Evolutionary conservation across 352 stramenopile species (phyloP).

Genomic region (Phytophthora hybrid): DNA sequence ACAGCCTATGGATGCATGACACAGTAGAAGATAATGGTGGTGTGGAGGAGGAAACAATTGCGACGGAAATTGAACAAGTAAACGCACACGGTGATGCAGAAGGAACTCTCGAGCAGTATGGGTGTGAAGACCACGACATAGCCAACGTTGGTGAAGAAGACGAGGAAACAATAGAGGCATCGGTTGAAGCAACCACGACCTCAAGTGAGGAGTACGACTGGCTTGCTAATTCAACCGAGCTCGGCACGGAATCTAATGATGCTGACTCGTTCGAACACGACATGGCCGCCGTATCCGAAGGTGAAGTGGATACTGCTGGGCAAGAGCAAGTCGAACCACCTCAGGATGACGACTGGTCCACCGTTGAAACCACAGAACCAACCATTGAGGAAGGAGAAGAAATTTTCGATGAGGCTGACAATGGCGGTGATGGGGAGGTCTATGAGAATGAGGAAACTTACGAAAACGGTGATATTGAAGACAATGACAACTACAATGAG

Average conservation of each 20-base stretch:
- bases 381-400: slow-evolving; percentile 21
- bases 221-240: slow-evolving; percentile 24
- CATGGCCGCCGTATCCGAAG: slow-evolving; percentile 28
- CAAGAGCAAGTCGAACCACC: slow-evolving; percentile 3
- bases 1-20: background rate
- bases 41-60: background rate
- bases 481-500: slow-evolving; percentile 9
- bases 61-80: background rate
- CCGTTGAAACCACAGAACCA: background rate
- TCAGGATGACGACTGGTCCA: slow-evolving; percentile 20
- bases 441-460: slow-evolving; percentile 20
- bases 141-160: background rate
- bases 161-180: slow-evolving; percentile 4
- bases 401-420: slow-evolving; percentile 2
- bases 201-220: slow-evolving; percentile 26
- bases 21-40: slow-evolving; percentile 1
- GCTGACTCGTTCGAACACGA: slow-evolving; percentile 31
- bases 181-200: background rate
- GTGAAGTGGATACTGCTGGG: slow-evolving; percentile 19
- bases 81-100: background rate
- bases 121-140: slow-evolving; percentile 3
- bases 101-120: background rate
- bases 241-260: slow-evolving; percentile 2
- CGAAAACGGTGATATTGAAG: slow-evolving; percentile 18
- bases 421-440: background rate